Base-by-base conservation (phyloP, 129 eudicot species). In the Helianthus tuberosus region DNA sequence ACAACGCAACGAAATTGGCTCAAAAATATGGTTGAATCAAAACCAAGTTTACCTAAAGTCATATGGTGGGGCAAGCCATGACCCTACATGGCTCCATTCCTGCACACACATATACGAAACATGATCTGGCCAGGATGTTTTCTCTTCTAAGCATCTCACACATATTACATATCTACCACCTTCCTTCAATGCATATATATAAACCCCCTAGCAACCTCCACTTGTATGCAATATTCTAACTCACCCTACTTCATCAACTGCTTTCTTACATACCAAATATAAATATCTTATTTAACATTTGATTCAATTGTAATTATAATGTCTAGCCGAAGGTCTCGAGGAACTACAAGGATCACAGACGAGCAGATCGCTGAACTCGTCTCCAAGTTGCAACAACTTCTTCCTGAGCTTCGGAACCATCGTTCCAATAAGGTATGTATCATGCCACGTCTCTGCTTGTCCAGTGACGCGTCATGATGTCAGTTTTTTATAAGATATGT, bases 351-450 rank as follows among this genome's bases (percentile, higher is more conserved):
- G 75, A 89, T 92, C 52, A 66, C 84, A 0, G 98, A 92, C 68
- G 98, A 92, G 29, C 98, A 92, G 66, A 89, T 89, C 81, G 74
- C 84, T 27, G 94, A 89, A 54, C 98, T 92, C 36, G 74, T 92
- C 73, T 87, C 98, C 53, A 92, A 92, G 79, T 61, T 92, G 75
- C 96, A 85, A 44, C 96, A 92, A 78, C 94, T 89, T 17, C 79
- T 92, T 77, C 98, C 98, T 3, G 96, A 92, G 86, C 84, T 92
- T 67, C 89, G 88, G 46, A 79, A 73, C 51, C 83, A 83, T 67
- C 98, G 94, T 64, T 85, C 98, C 16, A 84, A 78, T 81, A 92
- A 89, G 96, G 98, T 92, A 76, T 17, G 20, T 5, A 29, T 25
- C 51, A 13, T 7, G 25, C 0, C 11, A 11, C 47, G 47, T 43